phyloP scores from a whole-genome alignment of 345 rosid species.

The Eucalyptus coolabah region DNA sequence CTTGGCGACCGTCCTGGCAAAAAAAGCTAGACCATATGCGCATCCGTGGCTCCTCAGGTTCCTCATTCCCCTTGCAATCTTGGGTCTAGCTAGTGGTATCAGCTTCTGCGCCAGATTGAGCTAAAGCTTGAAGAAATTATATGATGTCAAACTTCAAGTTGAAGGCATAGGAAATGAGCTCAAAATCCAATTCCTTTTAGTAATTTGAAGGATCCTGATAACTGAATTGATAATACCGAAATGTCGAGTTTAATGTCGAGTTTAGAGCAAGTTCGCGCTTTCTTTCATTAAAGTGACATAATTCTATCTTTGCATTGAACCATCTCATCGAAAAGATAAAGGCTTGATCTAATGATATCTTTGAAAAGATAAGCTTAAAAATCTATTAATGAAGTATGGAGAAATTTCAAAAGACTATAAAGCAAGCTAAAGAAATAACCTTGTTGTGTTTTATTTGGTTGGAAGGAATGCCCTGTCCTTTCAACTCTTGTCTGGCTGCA shows the following conservation, averaged over 20 bases:
- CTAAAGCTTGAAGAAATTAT: neutral
- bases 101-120: constrained; percentile 47
- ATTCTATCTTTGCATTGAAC: neutral
- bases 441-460: neutral
- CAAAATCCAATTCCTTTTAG: neutral
- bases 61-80: constrained; percentile 63
- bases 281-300: neutral
- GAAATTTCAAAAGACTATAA: neutral
- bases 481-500: neutral
- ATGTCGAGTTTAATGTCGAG: neutral
- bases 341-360: neutral
- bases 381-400: neutral
- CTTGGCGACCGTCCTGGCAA: constrained; percentile 41
- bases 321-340: neutral
- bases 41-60: constrained; percentile 71
- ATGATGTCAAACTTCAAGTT: neutral
- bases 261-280: neutral
- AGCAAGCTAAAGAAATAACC: neutral
- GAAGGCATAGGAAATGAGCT: neutral
- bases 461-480: neutral
- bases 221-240: neutral
- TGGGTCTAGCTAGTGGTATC: constrained; percentile 60
- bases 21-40: constrained; percentile 11
- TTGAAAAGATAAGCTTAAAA: neutral
- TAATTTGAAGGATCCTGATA: neutral